These are phyloP conservation scores for Solanum bulbocastanum DNA, from an alignment of 257 asterid species.

Conservation along the genomic window DNA sequence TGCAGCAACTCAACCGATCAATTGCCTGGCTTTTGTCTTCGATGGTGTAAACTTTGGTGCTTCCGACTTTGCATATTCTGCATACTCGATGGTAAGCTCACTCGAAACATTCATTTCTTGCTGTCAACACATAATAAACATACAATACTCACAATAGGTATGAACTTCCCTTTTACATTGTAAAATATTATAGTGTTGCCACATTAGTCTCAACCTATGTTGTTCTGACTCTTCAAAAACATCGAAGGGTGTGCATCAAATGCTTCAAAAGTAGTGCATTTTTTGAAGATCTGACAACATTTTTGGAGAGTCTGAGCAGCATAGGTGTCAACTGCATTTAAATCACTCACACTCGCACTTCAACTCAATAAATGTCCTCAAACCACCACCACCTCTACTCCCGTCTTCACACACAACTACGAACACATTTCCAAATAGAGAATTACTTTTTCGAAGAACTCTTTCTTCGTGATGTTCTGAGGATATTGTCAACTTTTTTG, in stretches of 20 bases:
- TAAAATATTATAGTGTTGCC: neutral
- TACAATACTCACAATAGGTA: neutral
- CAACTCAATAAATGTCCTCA: neutral
- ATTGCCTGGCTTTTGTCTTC: constrained; percentile 62
- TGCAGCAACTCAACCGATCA: constrained; percentile 71
- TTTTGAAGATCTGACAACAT: neutral
- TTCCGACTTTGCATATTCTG: constrained; percentile 60
- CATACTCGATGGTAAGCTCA: constrained; percentile 45
- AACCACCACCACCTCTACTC: neutral
- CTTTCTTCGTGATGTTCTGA: neutral
- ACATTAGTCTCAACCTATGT: neutral
- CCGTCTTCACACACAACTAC: neutral
- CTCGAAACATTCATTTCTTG: neutral
- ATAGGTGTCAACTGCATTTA: neutral
- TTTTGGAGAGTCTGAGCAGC: neutral
- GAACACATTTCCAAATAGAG: neutral
- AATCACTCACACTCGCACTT: neutral
- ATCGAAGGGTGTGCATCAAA: neutral
- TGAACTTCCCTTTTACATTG: neutral
- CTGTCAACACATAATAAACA: neutral
- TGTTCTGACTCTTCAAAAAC: neutral
- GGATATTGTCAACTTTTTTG: neutral
- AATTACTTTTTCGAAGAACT: neutral
- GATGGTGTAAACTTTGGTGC: constrained; percentile 75
- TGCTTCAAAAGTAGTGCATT: neutral